Percentiles rank a stretch among this genome's conserved stretches.
These are phyloP conservation scores for Mycosphaerella arachidis DNA, from an alignment of 2,329 filamentous ascomycete species.

Conservation along the genomic window DNA sequence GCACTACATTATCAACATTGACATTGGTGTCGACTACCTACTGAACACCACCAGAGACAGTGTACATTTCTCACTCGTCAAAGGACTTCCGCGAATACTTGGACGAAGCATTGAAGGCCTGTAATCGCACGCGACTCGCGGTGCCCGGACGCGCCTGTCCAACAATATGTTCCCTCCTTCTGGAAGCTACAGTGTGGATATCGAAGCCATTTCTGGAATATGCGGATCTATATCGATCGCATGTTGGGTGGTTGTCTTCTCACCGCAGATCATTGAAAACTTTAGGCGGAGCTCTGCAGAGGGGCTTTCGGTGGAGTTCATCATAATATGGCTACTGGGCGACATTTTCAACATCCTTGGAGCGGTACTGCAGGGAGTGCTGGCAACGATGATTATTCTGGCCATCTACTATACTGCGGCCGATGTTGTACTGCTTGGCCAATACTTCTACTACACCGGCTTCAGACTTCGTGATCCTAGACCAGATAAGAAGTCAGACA, in stretches of 20 bases:
- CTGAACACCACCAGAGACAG: no score
- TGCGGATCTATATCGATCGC: constrained; percentile 94
- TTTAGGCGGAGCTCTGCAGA: constrained; percentile 81
- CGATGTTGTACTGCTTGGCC: constrained; percentile 78
- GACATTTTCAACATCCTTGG: constrained; percentile 97
- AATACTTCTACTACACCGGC: constrained; percentile 94
- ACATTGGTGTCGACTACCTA: neutral
- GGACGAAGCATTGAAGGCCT: neutral
- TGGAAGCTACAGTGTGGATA: constrained; percentile 61
- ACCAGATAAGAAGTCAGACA: constrained; percentile 19
- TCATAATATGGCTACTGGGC: constrained; percentile 84
- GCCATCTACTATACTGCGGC: constrained; percentile 64
- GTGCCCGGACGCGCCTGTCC: neutral
- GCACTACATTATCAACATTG: neutral
- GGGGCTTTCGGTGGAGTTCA: constrained; percentile 83
- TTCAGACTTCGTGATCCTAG: constrained; percentile 76
- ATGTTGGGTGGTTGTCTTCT: constrained; percentile 97
- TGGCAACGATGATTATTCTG: constrained; percentile 75
- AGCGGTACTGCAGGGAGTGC: constrained; percentile 82
- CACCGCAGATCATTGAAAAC: constrained; percentile 93
- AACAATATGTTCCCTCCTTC: constrained; percentile 50
- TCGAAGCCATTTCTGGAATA: constrained; percentile 88
- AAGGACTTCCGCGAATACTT: neutral
- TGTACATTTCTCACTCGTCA: no score
- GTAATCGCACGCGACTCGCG: neutral